Base-by-base conservation (phyloP, 176 grass and related monocot species). In the Eleusine indica region DNA sequence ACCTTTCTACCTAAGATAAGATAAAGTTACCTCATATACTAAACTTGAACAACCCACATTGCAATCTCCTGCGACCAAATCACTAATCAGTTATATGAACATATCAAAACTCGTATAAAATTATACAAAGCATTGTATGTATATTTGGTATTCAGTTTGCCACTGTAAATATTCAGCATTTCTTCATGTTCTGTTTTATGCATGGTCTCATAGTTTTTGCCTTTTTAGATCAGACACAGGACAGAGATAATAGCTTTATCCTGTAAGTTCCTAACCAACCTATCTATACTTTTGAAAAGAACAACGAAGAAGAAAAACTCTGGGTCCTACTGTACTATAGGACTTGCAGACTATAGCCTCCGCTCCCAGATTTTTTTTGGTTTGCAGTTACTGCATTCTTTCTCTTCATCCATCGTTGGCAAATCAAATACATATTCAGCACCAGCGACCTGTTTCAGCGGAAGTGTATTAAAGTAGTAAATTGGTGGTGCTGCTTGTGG, bases 1-100 rank as follows among this genome's bases (percentile, higher is more conserved):
- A 89, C 51, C 76, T 80, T 89, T 75, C 52, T 84, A 70, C 87
- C 81, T 89, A 89, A 89, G 82, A 74, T 75, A 49, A 88, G 32
- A 35, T 35, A 35, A 88, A 29, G 51, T 74, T 60, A 57, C 4
- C 58, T 74, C 84, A 60, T 84, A 30, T 49, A 81, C 49, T 19
- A 29, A 51, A 54, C 48, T 74, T 80, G 69, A 80, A 62, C 70
- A 25, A 3, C 30, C 60, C 61, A 29, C 70, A 69, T 47, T 61
- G 28, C 43, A 40, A 57, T 39, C 60, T 68, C 38, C 64, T 22
- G 11, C 69, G 73, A 21, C 56, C 30, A 79, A 30, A 30, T 58
- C 18, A 10, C 3, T 57, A 62, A 74, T 17, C 68, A 0, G 30
- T 0, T 39, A 17, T 41, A 78, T 72, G 40, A 74, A 70, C 57